Evolutionary conservation across 2,329 filamentous ascomycete species (phyloP), one percentile per base, ranked within the genome.

Genomic region (Zymoseptoria crescenta): DNA sequence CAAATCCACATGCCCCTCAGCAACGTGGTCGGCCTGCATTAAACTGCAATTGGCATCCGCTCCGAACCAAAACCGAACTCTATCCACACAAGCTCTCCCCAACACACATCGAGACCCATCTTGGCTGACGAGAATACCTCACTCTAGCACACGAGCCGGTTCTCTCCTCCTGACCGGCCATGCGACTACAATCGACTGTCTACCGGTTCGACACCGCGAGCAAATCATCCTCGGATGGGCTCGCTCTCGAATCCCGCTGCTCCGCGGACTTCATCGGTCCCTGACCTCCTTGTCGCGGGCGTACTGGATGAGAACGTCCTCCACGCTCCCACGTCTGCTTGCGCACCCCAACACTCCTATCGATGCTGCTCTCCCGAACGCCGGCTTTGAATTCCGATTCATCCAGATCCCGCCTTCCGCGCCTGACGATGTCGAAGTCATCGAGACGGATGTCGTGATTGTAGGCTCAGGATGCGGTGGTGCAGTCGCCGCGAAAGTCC

Each of bases 391-490:
- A 41, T 89, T 82, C 68, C 71, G 78, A 0, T 89, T 89, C 65
- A 68, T 87, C 52, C 84, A 88, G 68, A 80, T 82, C 1, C 76
- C 82, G 0, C 77, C 78, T 0, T 45, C 66, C 4, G 49, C 55
- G 9, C 53, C 52, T 21, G 41, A 60, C 21, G 70, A 78, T 4
- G 77, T 83, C 0, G 83, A 86, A 62, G 79, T 80, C 2, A 76
- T 95, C 48, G 84, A 91, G 56, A 87, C 88, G 0, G 93, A 96
- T 72, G 84, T 96, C 0, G 84, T 96, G 49, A 85, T 96, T 59
- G 81, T 96, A 20, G 92, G 92, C 2, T 94, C 89, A 45, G 92
- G 92, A 28, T 95, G 89, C 67, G 92, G 92, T 62, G 91, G 89
- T 49, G 89, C 81, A 8, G 91, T 96, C 0, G 83, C 82, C 41